phyloP scores from a whole-genome alignment of 2,329 filamentous ascomycete genomes.

The Trichoderma sp. region DNA sequence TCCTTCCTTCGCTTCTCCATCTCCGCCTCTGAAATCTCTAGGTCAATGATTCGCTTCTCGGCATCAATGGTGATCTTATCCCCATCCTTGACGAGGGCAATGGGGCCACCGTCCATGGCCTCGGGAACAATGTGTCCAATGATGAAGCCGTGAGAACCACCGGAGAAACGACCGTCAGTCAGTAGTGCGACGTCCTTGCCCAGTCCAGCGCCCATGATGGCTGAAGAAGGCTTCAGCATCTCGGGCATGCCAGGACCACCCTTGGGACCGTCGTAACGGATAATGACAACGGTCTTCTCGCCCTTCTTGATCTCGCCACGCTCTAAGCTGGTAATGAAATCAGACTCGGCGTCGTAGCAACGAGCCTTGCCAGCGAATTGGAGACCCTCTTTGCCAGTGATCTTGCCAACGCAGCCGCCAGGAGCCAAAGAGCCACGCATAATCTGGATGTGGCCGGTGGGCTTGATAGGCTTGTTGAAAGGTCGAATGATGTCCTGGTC shows the following conservation, averaged over 20 bases:
- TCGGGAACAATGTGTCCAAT: slow-evolving; percentile 88
- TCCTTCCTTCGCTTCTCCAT: slow-evolving; percentile 53
- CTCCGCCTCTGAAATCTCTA: slow-evolving; percentile 65
- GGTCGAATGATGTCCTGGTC: slow-evolving; percentile 81
- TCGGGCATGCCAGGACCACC: slow-evolving; percentile 94
- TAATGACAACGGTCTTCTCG: slow-evolving; percentile 85
- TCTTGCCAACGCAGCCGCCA: slow-evolving; percentile 85
- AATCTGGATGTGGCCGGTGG: slow-evolving; percentile 85
- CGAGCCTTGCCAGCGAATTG: slow-evolving; percentile 75
- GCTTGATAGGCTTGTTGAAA: slow-evolving; percentile 79
- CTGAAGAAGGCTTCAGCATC: slow-evolving; percentile 87
- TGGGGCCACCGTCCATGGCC: slow-evolving; percentile 80
- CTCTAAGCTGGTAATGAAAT: slow-evolving; percentile 75
- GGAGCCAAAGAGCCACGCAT: slow-evolving; percentile 81
- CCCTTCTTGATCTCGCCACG: slow-evolving; percentile 74
- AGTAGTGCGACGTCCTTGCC: slow-evolving; percentile 71
- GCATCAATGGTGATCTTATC: slow-evolving; percentile 81
- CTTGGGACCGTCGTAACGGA: slow-evolving; percentile 91
- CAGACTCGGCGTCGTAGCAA: slow-evolving; percentile 79
- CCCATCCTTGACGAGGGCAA: slow-evolving; percentile 76
- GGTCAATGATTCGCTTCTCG: slow-evolving; percentile 65
- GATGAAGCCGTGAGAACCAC: slow-evolving; percentile 80
- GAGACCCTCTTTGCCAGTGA: slow-evolving; percentile 90
- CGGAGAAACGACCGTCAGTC: slow-evolving; percentile 73
- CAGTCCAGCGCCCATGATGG: slow-evolving; percentile 87